Conservation (phyloP, 2,329 filamentous ascomycete genomes). For the Rhynchosporium secalis region DNA sequence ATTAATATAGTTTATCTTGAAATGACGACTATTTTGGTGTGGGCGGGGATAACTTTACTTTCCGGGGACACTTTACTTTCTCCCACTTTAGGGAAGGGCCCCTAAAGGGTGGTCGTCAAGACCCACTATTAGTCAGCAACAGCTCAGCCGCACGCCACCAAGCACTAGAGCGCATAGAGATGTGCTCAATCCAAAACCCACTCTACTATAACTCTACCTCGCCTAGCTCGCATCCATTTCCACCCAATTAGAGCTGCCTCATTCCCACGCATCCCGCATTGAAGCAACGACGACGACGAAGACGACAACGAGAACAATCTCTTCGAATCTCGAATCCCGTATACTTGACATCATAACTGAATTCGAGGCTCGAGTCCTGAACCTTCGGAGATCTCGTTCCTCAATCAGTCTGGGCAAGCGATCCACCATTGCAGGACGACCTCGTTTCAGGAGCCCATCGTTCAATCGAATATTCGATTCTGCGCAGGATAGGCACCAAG, state of each 20-base stretch:
- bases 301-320: background rate
- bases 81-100: no score
- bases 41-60: no score
- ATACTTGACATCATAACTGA: constrained; percentile 10
- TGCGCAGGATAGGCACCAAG: background rate
- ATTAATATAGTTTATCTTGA: no score
- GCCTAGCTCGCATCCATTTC: background rate
- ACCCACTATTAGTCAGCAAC: no score
- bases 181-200: background rate
- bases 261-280: constrained; percentile 5
- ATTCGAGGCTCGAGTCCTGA: background rate
- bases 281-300: constrained; percentile 1
- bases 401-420: background rate
- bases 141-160: background rate
- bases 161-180: background rate
- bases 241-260: constrained; percentile 9
- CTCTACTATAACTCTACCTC: background rate
- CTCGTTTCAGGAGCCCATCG: constrained; percentile 4
- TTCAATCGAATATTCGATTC: constrained; percentile 8
- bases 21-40: no score
- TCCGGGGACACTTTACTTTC: no score
- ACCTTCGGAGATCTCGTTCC: background rate
- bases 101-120: no score
- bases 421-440: constrained; percentile 1
- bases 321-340: no score